Evolutionary conservation across 2,329 filamentous ascomycete genomes (phyloP).

Genomic region (Calonectria fujianensis): DNA sequence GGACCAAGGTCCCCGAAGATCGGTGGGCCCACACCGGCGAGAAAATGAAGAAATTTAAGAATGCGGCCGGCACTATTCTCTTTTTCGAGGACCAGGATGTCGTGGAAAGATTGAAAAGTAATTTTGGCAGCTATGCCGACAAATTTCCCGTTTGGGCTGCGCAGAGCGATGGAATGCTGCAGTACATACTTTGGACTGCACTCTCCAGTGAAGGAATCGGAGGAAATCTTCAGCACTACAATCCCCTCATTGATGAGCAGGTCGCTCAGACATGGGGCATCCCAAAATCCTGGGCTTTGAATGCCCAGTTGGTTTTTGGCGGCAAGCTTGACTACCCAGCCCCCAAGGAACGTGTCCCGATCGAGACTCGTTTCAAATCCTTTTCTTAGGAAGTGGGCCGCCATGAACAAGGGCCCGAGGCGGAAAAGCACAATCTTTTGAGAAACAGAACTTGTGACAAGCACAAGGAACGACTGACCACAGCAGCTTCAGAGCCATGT

Average conservation of each 20-base stretch:
- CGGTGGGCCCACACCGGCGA: constrained; percentile 21
- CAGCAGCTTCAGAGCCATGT: neutral
- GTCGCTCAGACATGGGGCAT: constrained; percentile 39
- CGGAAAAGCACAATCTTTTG: neutral
- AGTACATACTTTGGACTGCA: constrained; percentile 41
- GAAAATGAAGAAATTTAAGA: constrained; percentile 29
- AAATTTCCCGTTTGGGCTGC: constrained; percentile 6
- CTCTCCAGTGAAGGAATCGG: constrained; percentile 37
- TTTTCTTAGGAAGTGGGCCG: neutral
- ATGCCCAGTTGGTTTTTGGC: constrained; percentile 43
- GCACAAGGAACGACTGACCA: neutral
- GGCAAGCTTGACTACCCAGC: constrained; percentile 16
- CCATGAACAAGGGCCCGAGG: neutral
- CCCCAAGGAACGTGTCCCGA: constrained; percentile 5
- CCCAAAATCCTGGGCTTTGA: constrained; percentile 41
- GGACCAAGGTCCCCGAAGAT: constrained; percentile 29
- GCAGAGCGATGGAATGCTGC: constrained; percentile 42
- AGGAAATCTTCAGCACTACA: constrained; percentile 42
- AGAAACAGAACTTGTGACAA: neutral
- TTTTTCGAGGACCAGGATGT: constrained; percentile 42
- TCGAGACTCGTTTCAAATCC: constrained; percentile 28
- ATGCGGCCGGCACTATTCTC: constrained; percentile 22
- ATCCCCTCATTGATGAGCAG: constrained; percentile 40
- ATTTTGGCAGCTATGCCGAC: constrained; percentile 1
- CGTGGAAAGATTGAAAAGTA: constrained; percentile 15